Evolutionary conservation across 768 basidiomycete species (phyloP).

Genomic region (Termitomyces eurrhizus): DNA sequence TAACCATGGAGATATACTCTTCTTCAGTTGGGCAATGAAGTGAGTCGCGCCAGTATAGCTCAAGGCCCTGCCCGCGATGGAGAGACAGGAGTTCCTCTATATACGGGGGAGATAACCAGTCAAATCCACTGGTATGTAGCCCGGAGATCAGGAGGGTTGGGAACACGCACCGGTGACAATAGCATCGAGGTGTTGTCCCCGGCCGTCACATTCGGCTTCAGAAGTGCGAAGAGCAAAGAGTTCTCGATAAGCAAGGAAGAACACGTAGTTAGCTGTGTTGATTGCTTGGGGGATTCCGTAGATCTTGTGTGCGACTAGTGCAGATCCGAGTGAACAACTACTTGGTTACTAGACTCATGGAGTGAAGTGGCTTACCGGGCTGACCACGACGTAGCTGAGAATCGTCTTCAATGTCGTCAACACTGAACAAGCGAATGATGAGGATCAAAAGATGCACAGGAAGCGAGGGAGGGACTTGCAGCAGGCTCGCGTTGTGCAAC

Average conservation of each 20-base stretch:
- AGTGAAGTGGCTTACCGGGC: slow-evolving; percentile 51
- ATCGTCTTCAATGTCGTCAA: slow-evolving; percentile 94
- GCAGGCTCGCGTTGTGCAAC: slow-evolving; percentile 90
- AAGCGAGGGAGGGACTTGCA: slow-evolving; percentile 45
- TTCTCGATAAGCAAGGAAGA: slow-evolving; percentile 90
- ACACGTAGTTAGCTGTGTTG: slow-evolving; percentile 96
- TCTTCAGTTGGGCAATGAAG: slow-evolving; percentile 90
- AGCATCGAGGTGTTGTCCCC: slow-evolving; percentile 28
- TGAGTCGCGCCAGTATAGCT: slow-evolving; percentile 92
- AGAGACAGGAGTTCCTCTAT: slow-evolving; percentile 69
- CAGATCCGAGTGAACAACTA: neutral
- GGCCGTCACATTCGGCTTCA: slow-evolving; percentile 13
- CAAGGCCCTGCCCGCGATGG: slow-evolving; percentile 93
- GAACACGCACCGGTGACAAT: slow-evolving; percentile 69
- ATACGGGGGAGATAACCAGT: neutral
- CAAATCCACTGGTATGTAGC: too few relatives aligned
- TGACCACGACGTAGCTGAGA: slow-evolving; percentile 82
- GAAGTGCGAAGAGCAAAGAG: slow-evolving; percentile 52
- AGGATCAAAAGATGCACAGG: too few relatives aligned
- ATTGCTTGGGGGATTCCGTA: slow-evolving; percentile 96
- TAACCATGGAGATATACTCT: slow-evolving; percentile 94
- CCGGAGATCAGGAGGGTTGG: neutral
- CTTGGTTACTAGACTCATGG: too few relatives aligned
- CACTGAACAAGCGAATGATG: slow-evolving; percentile 36
- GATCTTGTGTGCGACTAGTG: slow-evolving; percentile 85